Evolutionary conservation across 2,329 filamentous ascomycete genomes (phyloP).

Genomic region (Calonectria pseudoturangicola): DNA sequence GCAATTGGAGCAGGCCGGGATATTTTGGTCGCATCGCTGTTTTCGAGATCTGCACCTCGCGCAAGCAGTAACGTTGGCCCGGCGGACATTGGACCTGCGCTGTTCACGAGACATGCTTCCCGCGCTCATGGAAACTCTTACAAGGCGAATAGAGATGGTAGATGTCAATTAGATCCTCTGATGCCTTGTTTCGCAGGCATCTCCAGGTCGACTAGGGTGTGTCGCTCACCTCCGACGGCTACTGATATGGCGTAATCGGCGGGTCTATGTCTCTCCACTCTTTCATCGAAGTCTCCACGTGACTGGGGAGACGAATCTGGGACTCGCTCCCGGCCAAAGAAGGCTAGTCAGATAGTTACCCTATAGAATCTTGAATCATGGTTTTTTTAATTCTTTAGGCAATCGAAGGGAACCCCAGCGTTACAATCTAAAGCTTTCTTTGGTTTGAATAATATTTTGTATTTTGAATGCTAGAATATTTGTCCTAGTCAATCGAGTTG

Average conservation of each 20-base stretch:
- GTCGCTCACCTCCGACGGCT: conserved; percentile 30
- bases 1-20: conserved; percentile 49
- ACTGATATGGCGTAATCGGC: conserved; percentile 10
- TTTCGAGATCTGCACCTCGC: conserved; percentile 47
- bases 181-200: conserved; percentile 12
- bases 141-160: not conserved
- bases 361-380: not conserved
- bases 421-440: not conserved
- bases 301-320: not conserved
- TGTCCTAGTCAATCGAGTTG: too few relatives aligned
- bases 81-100: conserved; percentile 41
- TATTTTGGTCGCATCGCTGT: conserved; percentile 49
- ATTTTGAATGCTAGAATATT: not conserved
- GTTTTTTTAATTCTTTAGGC: not conserved
- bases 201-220: not conserved
- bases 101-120: conserved; percentile 31
- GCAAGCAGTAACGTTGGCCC: conserved; percentile 50
- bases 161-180: not conserved
- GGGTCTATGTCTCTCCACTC: not conserved
- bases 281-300: not conserved
- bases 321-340: not conserved
- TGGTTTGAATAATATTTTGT: not conserved
- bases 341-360: not conserved
- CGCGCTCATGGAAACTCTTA: not conserved
- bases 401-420: not conserved